These are phyloP conservation scores for Suillus spraguei DNA, from an alignment of 768 basidiomycete genomes.

Conservation along the genomic window DNA sequence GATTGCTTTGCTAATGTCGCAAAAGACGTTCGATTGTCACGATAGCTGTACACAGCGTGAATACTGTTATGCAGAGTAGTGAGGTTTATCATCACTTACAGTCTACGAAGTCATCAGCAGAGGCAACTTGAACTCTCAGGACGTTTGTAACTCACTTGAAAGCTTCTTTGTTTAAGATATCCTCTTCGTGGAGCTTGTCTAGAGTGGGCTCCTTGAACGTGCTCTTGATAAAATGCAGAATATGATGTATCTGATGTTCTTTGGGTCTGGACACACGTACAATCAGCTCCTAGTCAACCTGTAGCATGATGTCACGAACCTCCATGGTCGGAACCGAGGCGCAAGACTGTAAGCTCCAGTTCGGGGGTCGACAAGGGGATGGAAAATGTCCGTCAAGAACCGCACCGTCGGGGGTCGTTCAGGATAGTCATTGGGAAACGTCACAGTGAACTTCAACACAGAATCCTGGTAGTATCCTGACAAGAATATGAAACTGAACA, in stretches of 20 bases:
- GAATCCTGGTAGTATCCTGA: constrained; percentile 81
- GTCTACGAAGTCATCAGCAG: constrained; percentile 30
- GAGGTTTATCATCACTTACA: constrained; percentile 39
- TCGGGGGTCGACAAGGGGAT: constrained; percentile 70
- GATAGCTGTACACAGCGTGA: constrained; percentile 53
- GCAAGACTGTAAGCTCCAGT: constrained; percentile 68
- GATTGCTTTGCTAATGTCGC: constrained; percentile 80
- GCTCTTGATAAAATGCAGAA: constrained; percentile 78
- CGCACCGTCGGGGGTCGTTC: constrained; percentile 70
- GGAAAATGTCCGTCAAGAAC: constrained; percentile 83
- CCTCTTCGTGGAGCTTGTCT: constrained; percentile 65
- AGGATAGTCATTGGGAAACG: constrained; percentile 74
- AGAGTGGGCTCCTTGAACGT: constrained; percentile 79
- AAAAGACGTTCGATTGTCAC: constrained; percentile 73
- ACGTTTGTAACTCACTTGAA: constrained; percentile 55
- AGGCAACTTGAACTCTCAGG: neutral
- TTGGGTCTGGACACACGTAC: constrained; percentile 54
- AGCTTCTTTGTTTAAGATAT: constrained; percentile 82
- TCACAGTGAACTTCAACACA: constrained; percentile 72
- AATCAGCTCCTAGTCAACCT: neutral
- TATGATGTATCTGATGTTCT: constrained; percentile 77
- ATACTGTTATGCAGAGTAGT: neutral
- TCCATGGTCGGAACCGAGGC: constrained; percentile 76
- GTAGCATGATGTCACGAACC: constrained; percentile 34
- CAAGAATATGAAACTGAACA: constrained; percentile 6